Percentiles rank a stretch among this genome's conserved stretches.
These are phyloP conservation scores for Immersiella caudata DNA, from an alignment of 495 filamentous ascomycete species.

Conservation along the genomic window DNA sequence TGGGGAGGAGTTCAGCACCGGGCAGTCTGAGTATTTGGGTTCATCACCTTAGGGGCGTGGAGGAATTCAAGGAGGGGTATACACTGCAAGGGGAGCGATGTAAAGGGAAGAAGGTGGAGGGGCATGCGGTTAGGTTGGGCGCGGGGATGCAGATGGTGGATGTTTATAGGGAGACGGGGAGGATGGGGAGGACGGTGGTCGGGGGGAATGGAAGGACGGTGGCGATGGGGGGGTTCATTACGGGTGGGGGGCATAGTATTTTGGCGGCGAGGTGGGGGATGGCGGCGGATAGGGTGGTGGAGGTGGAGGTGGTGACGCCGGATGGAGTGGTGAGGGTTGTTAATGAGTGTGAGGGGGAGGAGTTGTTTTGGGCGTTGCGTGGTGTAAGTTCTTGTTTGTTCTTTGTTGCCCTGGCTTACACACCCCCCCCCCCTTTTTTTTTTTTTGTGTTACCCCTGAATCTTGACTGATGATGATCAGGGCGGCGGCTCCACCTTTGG, in stretches of 20 bases:
- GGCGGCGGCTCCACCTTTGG: conserved; percentile 66
- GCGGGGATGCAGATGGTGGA: conserved; percentile 41
- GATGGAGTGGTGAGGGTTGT: conserved; percentile 52
- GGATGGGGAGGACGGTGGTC: conserved; percentile 36
- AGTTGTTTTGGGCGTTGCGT: conserved; percentile 68
- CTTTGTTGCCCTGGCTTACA: too few relatives aligned
- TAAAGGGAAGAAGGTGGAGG: conserved; percentile 4
- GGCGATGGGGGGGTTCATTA: conserved; percentile 56
- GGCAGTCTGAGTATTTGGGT: conserved; percentile 54
- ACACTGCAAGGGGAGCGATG: conserved; percentile 36
- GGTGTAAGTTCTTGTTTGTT: conserved; percentile 35
- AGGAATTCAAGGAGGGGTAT: conserved; percentile 33
- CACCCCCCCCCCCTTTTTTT: background rate
- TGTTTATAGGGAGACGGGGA: conserved; percentile 32
- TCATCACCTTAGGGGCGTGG: conserved; percentile 44
- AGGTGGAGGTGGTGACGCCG: conserved; percentile 61
- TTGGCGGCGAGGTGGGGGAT: conserved; percentile 59
- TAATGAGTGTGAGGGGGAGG: conserved; percentile 55
- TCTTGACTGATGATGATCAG: conserved; percentile 22
- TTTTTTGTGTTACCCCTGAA: background rate
- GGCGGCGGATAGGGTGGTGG: conserved; percentile 61
- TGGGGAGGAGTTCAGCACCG: conserved; percentile 51
- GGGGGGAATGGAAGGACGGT: conserved; percentile 34
- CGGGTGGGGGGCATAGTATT: conserved; percentile 62
- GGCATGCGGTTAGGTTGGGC: conserved; percentile 37